Evolutionary conservation across 1,284 basidiomycete species (phyloP).

Genomic region (Apiotrichum gracile): DNA sequence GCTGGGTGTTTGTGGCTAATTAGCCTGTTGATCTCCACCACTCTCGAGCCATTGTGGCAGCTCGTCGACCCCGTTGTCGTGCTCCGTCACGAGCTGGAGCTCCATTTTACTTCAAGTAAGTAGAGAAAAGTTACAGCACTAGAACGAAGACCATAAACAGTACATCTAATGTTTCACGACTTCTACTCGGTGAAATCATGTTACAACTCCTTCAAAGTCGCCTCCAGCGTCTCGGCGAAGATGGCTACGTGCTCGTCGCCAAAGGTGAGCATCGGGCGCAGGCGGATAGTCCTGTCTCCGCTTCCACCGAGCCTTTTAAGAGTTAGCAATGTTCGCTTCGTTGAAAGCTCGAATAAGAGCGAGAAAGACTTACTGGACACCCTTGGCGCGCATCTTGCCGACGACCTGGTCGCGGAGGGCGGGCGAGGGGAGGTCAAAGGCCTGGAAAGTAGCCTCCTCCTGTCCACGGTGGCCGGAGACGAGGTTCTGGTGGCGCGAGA

Average conservation of each 20-base stretch:
- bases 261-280: conserved; percentile 53
- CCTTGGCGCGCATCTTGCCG: conserved; percentile 46
- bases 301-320: conserved; percentile 23
- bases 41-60: too few relatives aligned
- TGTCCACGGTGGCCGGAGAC: conserved; percentile 50
- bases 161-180: not conserved
- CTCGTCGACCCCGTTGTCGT: too few relatives aligned
- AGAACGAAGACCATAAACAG: not conserved
- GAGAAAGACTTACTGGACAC: too few relatives aligned
- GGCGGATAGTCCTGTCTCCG: conserved; percentile 47
- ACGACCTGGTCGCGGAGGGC: conserved; percentile 49
- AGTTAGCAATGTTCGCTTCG: too few relatives aligned
- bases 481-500: conserved; percentile 20
- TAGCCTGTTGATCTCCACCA: too few relatives aligned
- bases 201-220: conserved; percentile 31
- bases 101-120: too few relatives aligned
- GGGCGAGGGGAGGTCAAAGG: conserved; percentile 49
- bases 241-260: conserved; percentile 48
- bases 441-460: conserved; percentile 51
- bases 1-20: too few relatives aligned
- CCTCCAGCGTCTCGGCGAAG: conserved; percentile 41
- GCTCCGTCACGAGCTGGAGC: too few relatives aligned
- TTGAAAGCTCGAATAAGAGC: too few relatives aligned
- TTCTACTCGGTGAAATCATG: not conserved
- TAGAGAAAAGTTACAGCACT: too few relatives aligned